These are phyloP conservation scores for Luffa aegyptiaca DNA, from an alignment of 306 rosid genomes.

Conservation along the genomic window DNA sequence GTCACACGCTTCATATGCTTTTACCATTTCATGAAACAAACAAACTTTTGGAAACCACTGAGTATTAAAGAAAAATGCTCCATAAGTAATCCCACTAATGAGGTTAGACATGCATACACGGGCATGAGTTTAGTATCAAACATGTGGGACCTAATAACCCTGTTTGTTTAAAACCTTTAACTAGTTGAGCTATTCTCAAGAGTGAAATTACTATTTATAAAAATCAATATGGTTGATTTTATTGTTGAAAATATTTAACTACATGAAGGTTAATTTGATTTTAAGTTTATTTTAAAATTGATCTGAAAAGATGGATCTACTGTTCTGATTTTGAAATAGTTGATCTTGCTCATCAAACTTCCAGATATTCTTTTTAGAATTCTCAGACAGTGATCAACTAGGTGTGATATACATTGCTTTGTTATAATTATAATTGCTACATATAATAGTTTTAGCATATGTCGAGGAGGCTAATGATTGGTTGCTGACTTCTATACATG, in stretches of 20 bases:
- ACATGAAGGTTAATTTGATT: background rate
- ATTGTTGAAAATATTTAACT: background rate
- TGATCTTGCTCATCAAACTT: background rate
- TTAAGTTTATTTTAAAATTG: background rate
- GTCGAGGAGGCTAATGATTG: background rate
- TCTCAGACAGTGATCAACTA: background rate
- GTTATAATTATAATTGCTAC: background rate
- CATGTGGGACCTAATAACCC: no score
- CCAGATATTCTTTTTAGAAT: background rate
- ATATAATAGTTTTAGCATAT: background rate
- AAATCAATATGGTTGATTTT: background rate
- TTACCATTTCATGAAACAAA: no score
- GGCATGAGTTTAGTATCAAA: no score
- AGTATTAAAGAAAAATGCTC: no score
- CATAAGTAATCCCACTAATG: no score
- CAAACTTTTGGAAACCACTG: no score
- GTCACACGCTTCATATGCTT: no score
- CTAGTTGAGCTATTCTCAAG: background rate
- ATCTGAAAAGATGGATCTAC: background rate
- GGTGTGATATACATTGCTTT: background rate
- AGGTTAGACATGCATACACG: no score
- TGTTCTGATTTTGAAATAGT: background rate
- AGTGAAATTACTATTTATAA: background rate
- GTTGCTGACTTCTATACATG: constrained; percentile 13
- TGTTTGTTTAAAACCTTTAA: background rate